Conservation (phyloP, 2,329 filamentous ascomycete species). For the Zarea fungicola region DNA sequence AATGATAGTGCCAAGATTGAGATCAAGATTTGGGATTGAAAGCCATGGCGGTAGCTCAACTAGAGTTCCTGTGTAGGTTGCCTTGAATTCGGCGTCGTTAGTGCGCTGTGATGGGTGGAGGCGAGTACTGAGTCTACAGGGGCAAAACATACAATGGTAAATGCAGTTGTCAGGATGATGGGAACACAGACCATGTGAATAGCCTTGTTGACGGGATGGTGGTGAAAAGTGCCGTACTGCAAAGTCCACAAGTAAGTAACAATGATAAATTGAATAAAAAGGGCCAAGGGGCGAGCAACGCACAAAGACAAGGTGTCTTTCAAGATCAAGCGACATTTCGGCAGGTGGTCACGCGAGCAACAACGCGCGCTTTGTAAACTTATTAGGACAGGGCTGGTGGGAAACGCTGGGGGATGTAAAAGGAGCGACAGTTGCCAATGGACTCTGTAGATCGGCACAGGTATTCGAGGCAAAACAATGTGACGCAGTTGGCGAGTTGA, state of each 20-base stretch:
- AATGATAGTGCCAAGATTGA: conserved; percentile 60
- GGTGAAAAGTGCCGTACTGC: conserved; percentile 81
- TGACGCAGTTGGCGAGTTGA: neutral
- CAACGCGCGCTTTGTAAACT: conserved; percentile 1
- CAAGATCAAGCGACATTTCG: conserved; percentile 66
- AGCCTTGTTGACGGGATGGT: conserved; percentile 68
- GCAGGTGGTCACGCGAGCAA: conserved; percentile 15
- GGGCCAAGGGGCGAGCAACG: neutral
- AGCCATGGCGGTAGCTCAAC: conserved; percentile 62
- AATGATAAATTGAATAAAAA: neutral
- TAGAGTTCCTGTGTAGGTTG: conserved; percentile 57
- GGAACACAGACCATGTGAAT: conserved; percentile 81
- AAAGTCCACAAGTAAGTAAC: conserved; percentile 13
- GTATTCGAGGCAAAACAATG: neutral
- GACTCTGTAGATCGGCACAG: neutral
- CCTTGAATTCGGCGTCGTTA: conserved; percentile 34
- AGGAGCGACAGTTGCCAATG: neutral
- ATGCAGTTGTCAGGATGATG: conserved; percentile 63
- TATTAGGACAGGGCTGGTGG: neutral
- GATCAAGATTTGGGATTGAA: conserved; percentile 60
- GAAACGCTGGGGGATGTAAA: too few species aligned
- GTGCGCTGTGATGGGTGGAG: conserved; percentile 6
- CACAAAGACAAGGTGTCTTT: conserved; percentile 78
- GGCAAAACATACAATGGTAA: conserved; percentile 56
- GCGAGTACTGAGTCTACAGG: conserved; percentile 4